Base-by-base conservation (phyloP, 805 yeast genomes). In the Candida ficus region DNA sequence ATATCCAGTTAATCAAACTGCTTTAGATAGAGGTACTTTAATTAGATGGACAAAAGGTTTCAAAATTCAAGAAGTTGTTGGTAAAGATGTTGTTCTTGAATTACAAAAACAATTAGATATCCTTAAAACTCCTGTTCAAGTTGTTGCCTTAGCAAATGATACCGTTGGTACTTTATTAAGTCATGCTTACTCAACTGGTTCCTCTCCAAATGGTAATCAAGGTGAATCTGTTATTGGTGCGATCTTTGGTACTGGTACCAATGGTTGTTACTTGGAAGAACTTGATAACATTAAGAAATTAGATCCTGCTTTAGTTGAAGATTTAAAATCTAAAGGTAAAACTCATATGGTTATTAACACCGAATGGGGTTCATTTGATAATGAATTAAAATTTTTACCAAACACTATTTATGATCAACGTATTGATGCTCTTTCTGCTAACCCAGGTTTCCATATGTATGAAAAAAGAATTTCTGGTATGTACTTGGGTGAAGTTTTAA, bases 351-450 rank as follows among this genome's bases (percentile, higher is more conserved):
- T 88, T 47, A 75, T 90, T 53, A 90, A 90, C 67, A 90, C 96
- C 34, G 99, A 93, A 65, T 93, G 98, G 96, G 98, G 98, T 47
- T 88, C 96, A 32, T 91, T 90, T 56, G 98, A 91, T 64, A 91
- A 91, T 58, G 80, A 77, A 18, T 70, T 89, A 46, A 70, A 76
- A 49, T 68, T 79, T 30, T 69, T 91, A 47, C 97, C 97, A 45
- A 73, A 69, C 36, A 85, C 95, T 4, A 75, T 77, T 45, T 90
- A 80, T 60, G 99, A 91, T 66, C 62, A 66, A 36, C 68, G 64
- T 21, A 78, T 91, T 49, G 95, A 91, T 60, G 72, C 70, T 47
- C 62, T 63, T 31, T 84, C 96, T 19, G 73, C 93, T 10, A 91
- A 91, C 61, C 80, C 78, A 29, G 95, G 95, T 7, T 86, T 68